Base-by-base conservation (phyloP, 257 asterid species). In the Mentha longifolia region DNA sequence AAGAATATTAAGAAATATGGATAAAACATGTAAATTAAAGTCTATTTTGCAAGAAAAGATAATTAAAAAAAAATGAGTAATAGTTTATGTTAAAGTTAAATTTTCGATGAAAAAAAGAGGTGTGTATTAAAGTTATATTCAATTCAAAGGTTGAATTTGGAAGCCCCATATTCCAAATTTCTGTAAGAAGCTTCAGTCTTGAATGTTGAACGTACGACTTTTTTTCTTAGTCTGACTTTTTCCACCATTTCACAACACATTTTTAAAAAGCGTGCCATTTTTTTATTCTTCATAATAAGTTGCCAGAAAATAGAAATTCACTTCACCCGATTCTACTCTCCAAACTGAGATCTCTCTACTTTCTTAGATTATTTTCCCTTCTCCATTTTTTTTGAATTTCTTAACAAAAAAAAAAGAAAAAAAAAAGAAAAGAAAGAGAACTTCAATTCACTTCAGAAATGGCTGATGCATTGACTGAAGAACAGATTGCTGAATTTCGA, bases 401-500 rank as follows among this genome's bases (percentile, higher is more conserved):
- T 25, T 2, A n/a, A n/a, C n/a, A n/a, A n/a, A n/a, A n/a, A n/a
- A n/a, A n/a, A n/a, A n/a, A n/a, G n/a, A n/a, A n/a, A n/a, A n/a
- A n/a, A n/a, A n/a, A 6, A 33, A 3, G 3, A 33, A 33, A 6
- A 33, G 3, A 6, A 2, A 33, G 2, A 49, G 7, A 49, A 5
- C 25, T 16, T 49, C 25, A n/a, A 49, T 14, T 3, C 17, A 19
- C 8, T 30, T 30, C 17, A 64, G 19, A 56, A 71, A 87, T 87
- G 93, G 85, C 79, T 10, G 88, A 77, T 79, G 77, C 85, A 67
- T 65, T 87, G 68, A 58, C 83, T 2, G 82, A 77, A 41, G 85
- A 79, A 1, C 93, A 85, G 76, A 80, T 85, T 83, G 67, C 83
- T 20, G 90, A 85, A 74, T 81, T 85, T 67, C 70, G 82, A 11